Evolutionary conservation across 2,329 filamentous ascomycete genomes (phyloP), one percentile per base, ranked within the genome.

Genomic region (Arthrobotrys conoides): DNA sequence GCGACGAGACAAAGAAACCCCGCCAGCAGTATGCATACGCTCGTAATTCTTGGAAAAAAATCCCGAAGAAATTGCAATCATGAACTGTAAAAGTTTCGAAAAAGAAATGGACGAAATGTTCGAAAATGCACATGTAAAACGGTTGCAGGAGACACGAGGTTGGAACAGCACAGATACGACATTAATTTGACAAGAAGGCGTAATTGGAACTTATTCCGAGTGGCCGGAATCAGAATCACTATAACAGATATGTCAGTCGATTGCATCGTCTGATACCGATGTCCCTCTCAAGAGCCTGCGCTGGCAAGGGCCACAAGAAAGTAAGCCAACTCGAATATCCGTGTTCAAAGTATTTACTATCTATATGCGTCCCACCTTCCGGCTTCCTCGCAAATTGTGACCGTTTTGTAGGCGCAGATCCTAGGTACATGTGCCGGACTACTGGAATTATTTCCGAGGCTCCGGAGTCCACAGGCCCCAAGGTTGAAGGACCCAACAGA

Each of bases 381-480:
- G 12, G 20, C 48, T 24, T 24, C 53, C 20, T 38, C 51, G 27
- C 51, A 33, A 38, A 30, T 22, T 36, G 53, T 9, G 30, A 38
- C 30, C n/a, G 30, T 38, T 46, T 57, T 27, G 8, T 59, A 38
- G 30, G 27, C 53, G 53, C 53, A 59, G 16, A 59, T 59, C 30
- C 53, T 59, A 22, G 53, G 18, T 18, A 59, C 53, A 59, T 16
- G 30, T 38, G 30, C 53, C 53, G 24, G 53, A 36, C 53, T 12
- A 59, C 30, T 59, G n/a, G n/a, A 59, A 59, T 20, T 14, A 38
- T n/a, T 38, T 59, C 53, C 53, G 53, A 59, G 53, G 30, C 30
- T 38, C 51, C 51, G 53, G 24, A n/a, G 51, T 36, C 16, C 16
- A 33, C 30, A 59, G 30, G 53, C 30, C 24, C 30, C n/a, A 36